A percentile compares a stretch with the other conserved stretches of the same genome.
Evolutionary conservation across 495 filamentous ascomycete species (phyloP).

Genomic region (Rostrohypoxylon terebratum): DNA sequence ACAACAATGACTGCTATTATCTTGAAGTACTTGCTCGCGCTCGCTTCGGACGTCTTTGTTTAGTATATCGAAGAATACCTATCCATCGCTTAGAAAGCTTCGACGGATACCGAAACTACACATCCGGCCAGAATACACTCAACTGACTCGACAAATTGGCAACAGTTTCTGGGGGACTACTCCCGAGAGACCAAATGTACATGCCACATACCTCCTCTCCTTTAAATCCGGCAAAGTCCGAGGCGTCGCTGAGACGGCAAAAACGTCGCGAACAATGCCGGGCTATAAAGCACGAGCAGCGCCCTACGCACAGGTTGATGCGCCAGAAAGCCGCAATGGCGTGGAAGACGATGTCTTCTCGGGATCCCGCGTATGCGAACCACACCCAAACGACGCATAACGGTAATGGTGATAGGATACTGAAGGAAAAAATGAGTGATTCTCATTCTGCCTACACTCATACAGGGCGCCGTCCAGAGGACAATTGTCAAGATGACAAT

Average conservation of each 20-base stretch:
- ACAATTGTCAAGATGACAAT: conserved; percentile 1
- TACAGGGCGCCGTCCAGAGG: neutral
- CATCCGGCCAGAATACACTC: neutral
- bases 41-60: conserved; percentile 14
- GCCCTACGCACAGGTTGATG: conserved; percentile 50
- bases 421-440: neutral
- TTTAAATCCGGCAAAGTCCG: conserved; percentile 31
- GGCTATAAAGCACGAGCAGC: conserved; percentile 28
- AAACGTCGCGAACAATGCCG: conserved; percentile 10
- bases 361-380: neutral
- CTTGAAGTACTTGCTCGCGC: neutral
- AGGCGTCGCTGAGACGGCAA: conserved; percentile 15
- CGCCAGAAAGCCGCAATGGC: conserved; percentile 51
- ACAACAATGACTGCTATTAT: neutral
- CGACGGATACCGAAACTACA: neutral
- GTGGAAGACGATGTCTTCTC: conserved; percentile 39
- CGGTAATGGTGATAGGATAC: neutral
- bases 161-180: conserved; percentile 26
- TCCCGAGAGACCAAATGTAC: conserved; percentile 22
- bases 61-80: conserved; percentile 6
- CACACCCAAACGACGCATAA: conserved; percentile 2
- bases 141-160: conserved; percentile 5
- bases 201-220: conserved; percentile 32
- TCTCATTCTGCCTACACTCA: neutral
- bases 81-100: conserved; percentile 1